A percentile compares a stretch with the other conserved stretches of the same genome.
These are phyloP conservation scores for Coemansia linderi DNA, from an alignment of 371 early-diverging fungal species.

Conservation along the genomic window DNA sequence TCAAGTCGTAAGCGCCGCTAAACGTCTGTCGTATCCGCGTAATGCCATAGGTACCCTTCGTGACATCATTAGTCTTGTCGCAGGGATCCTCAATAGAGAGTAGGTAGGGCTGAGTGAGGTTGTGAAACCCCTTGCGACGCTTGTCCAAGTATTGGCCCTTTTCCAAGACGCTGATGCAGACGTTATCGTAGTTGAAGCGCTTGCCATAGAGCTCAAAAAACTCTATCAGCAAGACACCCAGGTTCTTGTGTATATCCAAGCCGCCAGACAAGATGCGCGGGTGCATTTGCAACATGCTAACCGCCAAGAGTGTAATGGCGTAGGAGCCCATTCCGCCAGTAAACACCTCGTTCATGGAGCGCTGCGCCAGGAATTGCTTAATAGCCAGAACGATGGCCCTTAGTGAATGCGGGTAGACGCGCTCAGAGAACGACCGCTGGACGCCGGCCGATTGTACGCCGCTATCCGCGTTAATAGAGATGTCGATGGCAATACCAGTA, in stretches of 20 bases:
- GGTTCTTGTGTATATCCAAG: slow-evolving; percentile 74
- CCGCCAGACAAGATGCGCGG: slow-evolving; percentile 71
- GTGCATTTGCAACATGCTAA: slow-evolving; percentile 89
- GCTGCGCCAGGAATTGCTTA: slow-evolving; percentile 79
- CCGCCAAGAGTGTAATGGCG: slow-evolving; percentile 78
- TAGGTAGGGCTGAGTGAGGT: slow-evolving; percentile 43
- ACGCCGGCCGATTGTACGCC: slow-evolving; percentile 70
- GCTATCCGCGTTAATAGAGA: slow-evolving; percentile 72
- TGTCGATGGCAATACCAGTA: slow-evolving; percentile 79
- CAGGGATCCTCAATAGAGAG: slow-evolving; percentile 65
- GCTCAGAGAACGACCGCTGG: slow-evolving; percentile 60
- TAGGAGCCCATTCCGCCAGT: slow-evolving; percentile 96
- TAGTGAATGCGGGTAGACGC: slow-evolving; percentile 60
- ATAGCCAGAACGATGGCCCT: slow-evolving; percentile 72
- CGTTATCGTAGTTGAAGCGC: slow-evolving; percentile 68
- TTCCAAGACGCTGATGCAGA: slow-evolving; percentile 69
- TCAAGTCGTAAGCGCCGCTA: slow-evolving; percentile 51
- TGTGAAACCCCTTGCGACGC: slow-evolving; percentile 40
- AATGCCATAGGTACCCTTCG: slow-evolving; percentile 57
- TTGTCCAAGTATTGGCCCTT: slow-evolving; percentile 67
- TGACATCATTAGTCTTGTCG: slow-evolving; percentile 64
- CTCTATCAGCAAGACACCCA: slow-evolving; percentile 90
- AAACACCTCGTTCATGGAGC: slow-evolving; percentile 86
- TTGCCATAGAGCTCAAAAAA: slow-evolving; percentile 93
- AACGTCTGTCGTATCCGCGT: slow-evolving; percentile 48